A percentile compares a stretch with the other conserved stretches of the same genome.
These are phyloP conservation scores for Agaricus subrufescens DNA, from an alignment of 768 basidiomycete species.

Conservation along the genomic window DNA sequence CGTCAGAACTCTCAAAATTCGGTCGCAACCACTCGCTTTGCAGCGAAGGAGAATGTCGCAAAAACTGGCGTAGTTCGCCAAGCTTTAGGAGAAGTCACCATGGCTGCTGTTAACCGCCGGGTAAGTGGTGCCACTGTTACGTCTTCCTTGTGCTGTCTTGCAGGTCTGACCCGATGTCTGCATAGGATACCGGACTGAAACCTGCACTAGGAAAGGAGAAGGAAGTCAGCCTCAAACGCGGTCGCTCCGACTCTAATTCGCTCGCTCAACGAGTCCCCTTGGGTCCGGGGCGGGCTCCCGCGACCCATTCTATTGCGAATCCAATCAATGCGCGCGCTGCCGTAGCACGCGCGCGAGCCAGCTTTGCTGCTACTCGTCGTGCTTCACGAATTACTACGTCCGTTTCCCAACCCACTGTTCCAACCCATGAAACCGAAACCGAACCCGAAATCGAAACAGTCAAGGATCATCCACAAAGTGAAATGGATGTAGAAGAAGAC, in stretches of 20 bases:
- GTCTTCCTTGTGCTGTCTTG: not conserved
- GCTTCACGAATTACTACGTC: constrained; percentile 33
- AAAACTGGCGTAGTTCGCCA: constrained; percentile 62
- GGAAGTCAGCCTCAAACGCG: constrained; percentile 58
- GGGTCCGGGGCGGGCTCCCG: constrained; percentile 50
- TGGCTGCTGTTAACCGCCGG: constrained; percentile 72
- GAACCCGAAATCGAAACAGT: constrained; percentile 17
- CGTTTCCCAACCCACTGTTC: constrained; percentile 31
- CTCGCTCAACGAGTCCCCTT: constrained; percentile 68
- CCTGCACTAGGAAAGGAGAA: constrained; percentile 55
- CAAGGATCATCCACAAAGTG: constrained; percentile 34
- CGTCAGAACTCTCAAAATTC: constrained; percentile 55
- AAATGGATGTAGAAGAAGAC: constrained; percentile 63
- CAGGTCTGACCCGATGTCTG: not conserved
- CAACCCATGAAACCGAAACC: constrained; percentile 30
- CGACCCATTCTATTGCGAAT: constrained; percentile 38
- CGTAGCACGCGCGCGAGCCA: constrained; percentile 13
- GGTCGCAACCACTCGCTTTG: constrained; percentile 45
- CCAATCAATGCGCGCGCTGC: constrained; percentile 29
- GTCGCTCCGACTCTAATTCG: constrained; percentile 59
- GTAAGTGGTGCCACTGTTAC: constrained; percentile 31
- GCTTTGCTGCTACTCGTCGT: constrained; percentile 24
- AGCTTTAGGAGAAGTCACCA: constrained; percentile 79
- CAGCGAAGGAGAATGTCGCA: constrained; percentile 41
- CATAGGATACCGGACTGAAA: constrained; percentile 46